These are phyloP conservation scores for Camelina laxa DNA, from an alignment of 345 rosid species.

Conservation along the genomic window DNA sequence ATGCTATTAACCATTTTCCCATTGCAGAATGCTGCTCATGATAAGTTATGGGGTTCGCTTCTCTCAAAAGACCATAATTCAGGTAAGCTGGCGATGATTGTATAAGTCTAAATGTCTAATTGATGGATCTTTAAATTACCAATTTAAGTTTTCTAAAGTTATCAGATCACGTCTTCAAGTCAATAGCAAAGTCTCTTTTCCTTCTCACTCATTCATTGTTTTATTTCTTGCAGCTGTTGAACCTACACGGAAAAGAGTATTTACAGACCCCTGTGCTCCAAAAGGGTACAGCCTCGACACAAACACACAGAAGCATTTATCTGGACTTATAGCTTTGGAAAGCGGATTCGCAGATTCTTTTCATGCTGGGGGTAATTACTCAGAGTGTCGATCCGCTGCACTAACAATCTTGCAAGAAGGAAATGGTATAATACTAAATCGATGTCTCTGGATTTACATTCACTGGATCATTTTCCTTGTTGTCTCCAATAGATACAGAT, in stretches of 20 bases:
- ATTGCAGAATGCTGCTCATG: slow-evolving; percentile 88
- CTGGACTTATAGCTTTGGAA: slow-evolving; percentile 55
- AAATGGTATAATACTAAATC: slow-evolving; percentile 57
- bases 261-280: slow-evolving; percentile 85
- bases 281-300: slow-evolving; percentile 61
- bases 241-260: slow-evolving; percentile 45
- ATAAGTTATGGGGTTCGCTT: slow-evolving; percentile 71
- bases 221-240: slow-evolving; percentile 52
- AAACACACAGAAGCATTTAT: slow-evolving; percentile 50
- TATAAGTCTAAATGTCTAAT: background rate
- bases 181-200: background rate
- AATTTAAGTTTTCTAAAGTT: background rate
- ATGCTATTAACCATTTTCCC: slow-evolving; percentile 32
- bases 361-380: slow-evolving; percentile 82
- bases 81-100: slow-evolving; percentile 46
- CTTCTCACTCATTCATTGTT: slow-evolving; percentile 5
- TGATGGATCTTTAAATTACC: background rate
- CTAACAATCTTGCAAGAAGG: slow-evolving; percentile 68
- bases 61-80: slow-evolving; percentile 50
- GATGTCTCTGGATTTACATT: background rate
- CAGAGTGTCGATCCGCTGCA: slow-evolving; percentile 92
- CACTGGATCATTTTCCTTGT: background rate
- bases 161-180: background rate
- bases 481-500: slow-evolving; percentile 1
- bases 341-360: slow-evolving; percentile 49